These are phyloP conservation scores for Colletotrichum lupini DNA, from an alignment of 2,329 filamentous ascomycete species.

Conservation along the genomic window DNA sequence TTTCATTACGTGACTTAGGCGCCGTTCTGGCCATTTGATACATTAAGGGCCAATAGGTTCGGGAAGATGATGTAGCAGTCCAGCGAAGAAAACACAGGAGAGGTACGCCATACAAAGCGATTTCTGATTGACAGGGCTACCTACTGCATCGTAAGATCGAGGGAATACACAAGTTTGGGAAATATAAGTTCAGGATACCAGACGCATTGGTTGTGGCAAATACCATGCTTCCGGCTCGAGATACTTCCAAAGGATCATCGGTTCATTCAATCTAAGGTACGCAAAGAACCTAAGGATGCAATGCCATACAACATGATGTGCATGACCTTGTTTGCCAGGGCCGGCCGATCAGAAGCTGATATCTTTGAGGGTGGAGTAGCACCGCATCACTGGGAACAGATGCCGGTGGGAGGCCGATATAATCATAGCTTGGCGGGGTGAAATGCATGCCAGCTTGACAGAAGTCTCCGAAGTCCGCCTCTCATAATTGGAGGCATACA, in stretches of 20 bases:
- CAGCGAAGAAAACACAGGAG: too few relatives aligned
- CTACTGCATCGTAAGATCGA: too few relatives aligned
- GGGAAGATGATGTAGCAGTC: too few relatives aligned
- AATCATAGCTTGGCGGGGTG: neutral
- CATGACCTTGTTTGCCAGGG: neutral
- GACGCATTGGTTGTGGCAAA: neutral
- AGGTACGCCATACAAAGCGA: too few relatives aligned
- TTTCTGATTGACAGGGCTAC: too few relatives aligned
- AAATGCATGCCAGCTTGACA: neutral
- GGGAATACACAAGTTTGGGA: too few relatives aligned
- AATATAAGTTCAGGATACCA: too few relatives aligned
- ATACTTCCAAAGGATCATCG: too few relatives aligned
- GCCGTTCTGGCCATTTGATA: too few relatives aligned
- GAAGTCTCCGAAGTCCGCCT: neutral
- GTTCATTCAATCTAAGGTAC: neutral
- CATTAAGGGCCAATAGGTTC: too few relatives aligned
- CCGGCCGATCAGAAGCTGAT: neutral
- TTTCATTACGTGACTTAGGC: too few relatives aligned
- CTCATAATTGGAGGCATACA: neutral
- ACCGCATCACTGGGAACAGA: neutral
- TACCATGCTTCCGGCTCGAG: too few relatives aligned
- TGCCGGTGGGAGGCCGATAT: neutral
- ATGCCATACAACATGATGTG: neutral
- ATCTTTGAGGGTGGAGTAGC: neutral
- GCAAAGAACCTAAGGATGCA: neutral